A percentile compares a stretch with the other conserved stretches of the same genome.
Conservation (phyloP, 805 yeast species). For the Diddensiella transvaalensis region DNA sequence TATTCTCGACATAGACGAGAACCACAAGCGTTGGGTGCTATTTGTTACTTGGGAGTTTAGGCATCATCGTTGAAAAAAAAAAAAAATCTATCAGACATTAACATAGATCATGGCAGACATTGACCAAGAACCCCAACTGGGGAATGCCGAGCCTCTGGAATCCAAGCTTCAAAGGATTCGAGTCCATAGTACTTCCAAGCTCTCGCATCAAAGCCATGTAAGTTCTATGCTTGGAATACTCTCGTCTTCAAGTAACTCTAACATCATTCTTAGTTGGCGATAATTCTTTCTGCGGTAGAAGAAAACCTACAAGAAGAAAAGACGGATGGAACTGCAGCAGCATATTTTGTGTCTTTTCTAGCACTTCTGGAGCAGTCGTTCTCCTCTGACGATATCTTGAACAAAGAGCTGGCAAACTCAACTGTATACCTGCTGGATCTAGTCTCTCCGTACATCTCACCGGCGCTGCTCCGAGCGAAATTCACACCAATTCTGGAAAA, state of each 20-base stretch:
- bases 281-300: conserved; percentile 84
- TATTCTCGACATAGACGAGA: too few relatives aligned
- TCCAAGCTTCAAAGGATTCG: conserved; percentile 44
- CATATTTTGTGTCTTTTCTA: conserved; percentile 81
- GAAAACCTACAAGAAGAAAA: conserved; percentile 70
- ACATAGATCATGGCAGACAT: neutral
- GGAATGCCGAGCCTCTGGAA: conserved; percentile 18
- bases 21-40: too few relatives aligned
- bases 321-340: conserved; percentile 61
- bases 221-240: conserved; percentile 11
- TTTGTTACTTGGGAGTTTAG: neutral
- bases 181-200: conserved; percentile 67
- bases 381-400: conserved; percentile 47
- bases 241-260: neutral
- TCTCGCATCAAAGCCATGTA: conserved; percentile 77
- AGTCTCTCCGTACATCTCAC: conserved; percentile 70
- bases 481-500: conserved; percentile 75
- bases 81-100: neutral
- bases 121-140: neutral
- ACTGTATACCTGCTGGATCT: conserved; percentile 80
- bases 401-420: conserved; percentile 63
- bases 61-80: neutral
- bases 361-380: conserved; percentile 76
- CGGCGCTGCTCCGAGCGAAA: conserved; percentile 62
- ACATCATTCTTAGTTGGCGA: conserved; percentile 46